Percentiles rank a stretch among this genome's conserved stretches.
phyloP scores from a whole-genome alignment of 1,139 yeast genomes.

The Barnettozyma hawaiiensis region DNA sequence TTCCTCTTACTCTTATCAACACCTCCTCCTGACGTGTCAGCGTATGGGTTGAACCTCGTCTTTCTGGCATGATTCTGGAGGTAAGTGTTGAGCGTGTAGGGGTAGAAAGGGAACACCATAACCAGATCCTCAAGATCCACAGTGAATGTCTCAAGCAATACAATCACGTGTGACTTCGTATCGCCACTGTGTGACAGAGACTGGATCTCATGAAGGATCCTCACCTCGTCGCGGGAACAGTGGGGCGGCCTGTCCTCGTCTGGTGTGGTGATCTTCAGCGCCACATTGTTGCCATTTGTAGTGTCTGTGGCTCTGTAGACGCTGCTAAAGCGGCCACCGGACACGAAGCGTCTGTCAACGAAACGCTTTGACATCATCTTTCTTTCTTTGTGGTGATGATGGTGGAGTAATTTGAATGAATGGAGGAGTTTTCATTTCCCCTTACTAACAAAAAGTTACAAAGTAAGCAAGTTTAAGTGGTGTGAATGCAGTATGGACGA shows the following conservation, averaged over 20 bases:
- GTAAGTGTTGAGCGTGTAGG: constrained; percentile 31
- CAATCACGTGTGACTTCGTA: constrained; percentile 24
- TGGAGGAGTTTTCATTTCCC: too few species aligned
- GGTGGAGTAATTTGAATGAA: too few species aligned
- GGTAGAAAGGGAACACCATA: constrained; percentile 38
- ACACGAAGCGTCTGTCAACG: constrained; percentile 18
- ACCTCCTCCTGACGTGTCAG: constrained; percentile 5
- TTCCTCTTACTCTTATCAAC: too few species aligned
- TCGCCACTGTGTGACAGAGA: neutral
- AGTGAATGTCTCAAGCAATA: constrained; percentile 28
- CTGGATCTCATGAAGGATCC: constrained; percentile 28
- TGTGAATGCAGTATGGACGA: too few species aligned
- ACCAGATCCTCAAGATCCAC: constrained; percentile 34
- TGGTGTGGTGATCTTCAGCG: constrained; percentile 41
- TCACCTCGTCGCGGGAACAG: constrained; percentile 37
- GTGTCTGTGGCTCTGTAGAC: constrained; percentile 28
- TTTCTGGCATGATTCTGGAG: constrained; percentile 28
- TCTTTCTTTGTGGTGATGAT: neutral
- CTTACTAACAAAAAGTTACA: too few species aligned
- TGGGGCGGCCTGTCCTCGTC: constrained; percentile 49
- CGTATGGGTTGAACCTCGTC: constrained; percentile 32
- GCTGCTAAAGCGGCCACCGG: constrained; percentile 32
- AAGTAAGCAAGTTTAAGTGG: too few species aligned
- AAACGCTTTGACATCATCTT: constrained; percentile 4
- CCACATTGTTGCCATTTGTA: constrained; percentile 26